Base-by-base conservation (phyloP, 306 rosid species). In the Quercus alba region DNA sequence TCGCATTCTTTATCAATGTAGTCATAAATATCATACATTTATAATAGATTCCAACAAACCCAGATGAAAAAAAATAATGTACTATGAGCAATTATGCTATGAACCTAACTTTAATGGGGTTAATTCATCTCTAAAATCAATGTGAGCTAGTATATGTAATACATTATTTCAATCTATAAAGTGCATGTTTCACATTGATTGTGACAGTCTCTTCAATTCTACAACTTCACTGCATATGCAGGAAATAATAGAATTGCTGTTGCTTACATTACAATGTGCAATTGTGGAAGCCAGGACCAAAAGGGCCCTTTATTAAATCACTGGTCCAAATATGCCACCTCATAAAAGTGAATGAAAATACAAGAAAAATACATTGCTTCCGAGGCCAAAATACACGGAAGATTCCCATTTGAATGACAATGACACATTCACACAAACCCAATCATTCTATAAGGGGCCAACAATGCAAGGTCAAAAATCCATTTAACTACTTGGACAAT, bases 331-430 rank as follows among this genome's bases (percentile, higher is more conserved):
- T 49, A 49, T 12, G 17, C 54, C 17, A 12, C 3, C 5, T 49
- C 12, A 3, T 49, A 57, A 28, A 82, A 57, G 56, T 63, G 35
- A 75, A 80, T 75, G 74, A 80, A 72, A 81, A 57, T 72, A 52
- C 77, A 62, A 25, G 46, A 69, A 72, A 62, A 62, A 64, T 15
- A 81, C 67, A 63, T 35, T 71, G 23, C 78, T 15, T 18, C 72
- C 74, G 83, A 77, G 71, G 56, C 83, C 87, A 51, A 80, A 72
- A 72, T 72, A 71, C 41, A n/a, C 13, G 19, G 18, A 67, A 76
- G 73, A 33, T 71, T 77, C 78, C 78, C 87, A 63, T 70, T 52
- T 67, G 21, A 61, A 73, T 74, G 77, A 81, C 71, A 56, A 75
- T 55, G 74, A 79, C 82, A 21, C 26, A 49, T 10, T 49, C 54